A percentile compares a stretch with the other conserved stretches of the same genome.
These are phyloP conservation scores for Pseudisothecium myosuroides DNA, from an alignment of 225 moss, liverwort and hornwort genomes.

Conservation along the genomic window DNA sequence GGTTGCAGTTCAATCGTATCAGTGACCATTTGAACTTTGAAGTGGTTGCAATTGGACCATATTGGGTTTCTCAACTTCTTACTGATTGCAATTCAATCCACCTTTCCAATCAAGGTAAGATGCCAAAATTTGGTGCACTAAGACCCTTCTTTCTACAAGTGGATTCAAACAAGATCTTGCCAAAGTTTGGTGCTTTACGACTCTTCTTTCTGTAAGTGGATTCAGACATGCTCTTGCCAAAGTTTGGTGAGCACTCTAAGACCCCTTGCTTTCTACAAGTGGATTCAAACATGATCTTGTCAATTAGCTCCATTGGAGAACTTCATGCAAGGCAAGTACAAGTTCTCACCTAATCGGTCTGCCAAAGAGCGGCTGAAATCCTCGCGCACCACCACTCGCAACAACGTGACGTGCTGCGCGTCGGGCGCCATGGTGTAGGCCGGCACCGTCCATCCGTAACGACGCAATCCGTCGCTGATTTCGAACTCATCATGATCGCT, in stretches of 20 bases:
- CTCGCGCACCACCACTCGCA: constrained; percentile 37
- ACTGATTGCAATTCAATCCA: neutral
- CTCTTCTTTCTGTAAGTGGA: neutral
- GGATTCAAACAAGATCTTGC: neutral
- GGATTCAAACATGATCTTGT: neutral
- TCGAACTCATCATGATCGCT: constrained; percentile 54
- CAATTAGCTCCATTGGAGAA: neutral
- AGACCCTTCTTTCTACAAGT: neutral
- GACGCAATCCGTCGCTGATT: constrained; percentile 46
- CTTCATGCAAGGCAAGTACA: neutral
- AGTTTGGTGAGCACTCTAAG: neutral
- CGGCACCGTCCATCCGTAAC: constrained; percentile 78
- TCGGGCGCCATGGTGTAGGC: constrained; percentile 97
- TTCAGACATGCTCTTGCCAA: neutral
- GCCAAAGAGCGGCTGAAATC: constrained; percentile 34
- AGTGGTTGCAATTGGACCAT: neutral
- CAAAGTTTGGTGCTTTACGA: neutral
- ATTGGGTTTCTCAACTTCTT: neutral
- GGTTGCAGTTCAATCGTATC: neutral
- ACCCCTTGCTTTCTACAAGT: neutral
- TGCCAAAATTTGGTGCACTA: neutral
- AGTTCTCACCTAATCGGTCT: neutral
- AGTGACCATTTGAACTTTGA: neutral
- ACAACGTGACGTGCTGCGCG: constrained; percentile 31
- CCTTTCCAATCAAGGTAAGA: neutral